A percentile compares a stretch with the other conserved stretches of the same genome.
Conservation (phyloP, 352 stramenopile species). For the Phytophthora kernoviae region DNA sequence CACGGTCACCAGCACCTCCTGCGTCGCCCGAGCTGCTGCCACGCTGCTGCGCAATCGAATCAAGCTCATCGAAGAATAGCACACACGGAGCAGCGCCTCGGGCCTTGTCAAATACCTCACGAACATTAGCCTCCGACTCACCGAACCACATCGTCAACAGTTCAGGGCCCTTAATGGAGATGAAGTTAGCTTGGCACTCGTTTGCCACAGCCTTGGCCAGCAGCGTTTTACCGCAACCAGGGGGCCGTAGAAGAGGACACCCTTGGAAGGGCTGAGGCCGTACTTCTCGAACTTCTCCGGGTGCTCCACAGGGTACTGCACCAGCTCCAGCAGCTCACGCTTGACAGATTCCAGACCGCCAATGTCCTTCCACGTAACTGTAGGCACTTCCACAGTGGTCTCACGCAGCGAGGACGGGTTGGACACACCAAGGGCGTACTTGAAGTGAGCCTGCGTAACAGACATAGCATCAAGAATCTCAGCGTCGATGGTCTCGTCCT, state of each 20-base stretch:
- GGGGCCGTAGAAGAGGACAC: constrained; percentile 99
- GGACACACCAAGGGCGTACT: constrained; percentile 96
- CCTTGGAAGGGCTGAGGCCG: constrained; percentile 93
- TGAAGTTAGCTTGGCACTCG: constrained; percentile 99
- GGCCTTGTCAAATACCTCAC: constrained; percentile 99
- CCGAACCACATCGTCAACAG: constrained; percentile 99
- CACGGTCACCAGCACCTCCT: constrained; percentile 97
- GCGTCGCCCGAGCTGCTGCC: constrained; percentile 95
- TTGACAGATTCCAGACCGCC: constrained; percentile 98
- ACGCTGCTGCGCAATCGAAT: constrained; percentile 98
- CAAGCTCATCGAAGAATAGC: constrained; percentile 99
- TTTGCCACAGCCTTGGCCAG: constrained; percentile 99
- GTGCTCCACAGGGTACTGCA: constrained; percentile 99
- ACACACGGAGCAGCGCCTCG: constrained; percentile 97
- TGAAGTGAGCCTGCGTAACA: constrained; percentile 99
- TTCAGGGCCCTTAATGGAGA: constrained; percentile 99
- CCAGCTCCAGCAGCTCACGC: constrained; percentile 98
- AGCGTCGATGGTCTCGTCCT: constrained; percentile 99
- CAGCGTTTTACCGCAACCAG: constrained; percentile 99
- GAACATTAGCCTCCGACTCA: constrained; percentile 98
- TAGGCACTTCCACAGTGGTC: constrained; percentile 99
- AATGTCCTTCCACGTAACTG: constrained; percentile 99
- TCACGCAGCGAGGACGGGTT: constrained; percentile 99
- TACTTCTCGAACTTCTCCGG: constrained; percentile 99
- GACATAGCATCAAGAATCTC: constrained; percentile 99